Conservation (phyloP, 176 grass and related monocot species). For the Elymus sibiricus region DNA sequence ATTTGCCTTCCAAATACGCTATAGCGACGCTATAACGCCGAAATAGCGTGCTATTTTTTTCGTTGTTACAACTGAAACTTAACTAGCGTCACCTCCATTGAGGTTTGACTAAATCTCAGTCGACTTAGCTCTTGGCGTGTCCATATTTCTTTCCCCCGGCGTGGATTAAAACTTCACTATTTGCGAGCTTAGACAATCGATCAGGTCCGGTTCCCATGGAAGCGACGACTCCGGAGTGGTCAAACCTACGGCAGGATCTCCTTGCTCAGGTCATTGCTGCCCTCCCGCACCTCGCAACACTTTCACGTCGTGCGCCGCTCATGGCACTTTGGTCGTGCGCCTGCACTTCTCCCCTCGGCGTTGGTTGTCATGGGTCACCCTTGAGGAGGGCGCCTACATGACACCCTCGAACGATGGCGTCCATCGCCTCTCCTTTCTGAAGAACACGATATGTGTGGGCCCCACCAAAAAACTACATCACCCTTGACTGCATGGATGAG, state of each 20-base stretch:
- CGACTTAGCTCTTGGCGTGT: no score
- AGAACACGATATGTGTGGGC: not conserved
- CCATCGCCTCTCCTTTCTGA: not conserved
- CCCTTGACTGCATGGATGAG: not conserved
- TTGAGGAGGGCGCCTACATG: not conserved
- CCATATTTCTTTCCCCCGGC: no score
- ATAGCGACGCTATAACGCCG: no score
- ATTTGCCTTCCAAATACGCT: no score
- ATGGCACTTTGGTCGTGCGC: not conserved
- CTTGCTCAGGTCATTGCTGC: not conserved
- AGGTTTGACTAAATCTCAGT: no score
- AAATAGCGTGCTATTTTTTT: no score
- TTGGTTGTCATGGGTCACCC: not conserved
- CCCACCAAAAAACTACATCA: not conserved
- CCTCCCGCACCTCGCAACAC: not conserved
- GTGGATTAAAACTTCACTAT: no score
- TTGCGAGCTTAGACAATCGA: no score
- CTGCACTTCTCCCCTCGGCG: not conserved
- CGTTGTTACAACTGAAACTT: no score
- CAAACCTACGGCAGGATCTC: not conserved
- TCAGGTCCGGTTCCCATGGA: no score
- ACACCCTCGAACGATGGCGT: not conserved
- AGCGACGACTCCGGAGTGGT: not conserved
- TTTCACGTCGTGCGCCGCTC: not conserved
- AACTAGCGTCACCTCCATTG: no score